These are phyloP conservation scores for Penicillium sp. DNA, from an alignment of 2,329 filamentous ascomycete species.

Conservation along the genomic window DNA sequence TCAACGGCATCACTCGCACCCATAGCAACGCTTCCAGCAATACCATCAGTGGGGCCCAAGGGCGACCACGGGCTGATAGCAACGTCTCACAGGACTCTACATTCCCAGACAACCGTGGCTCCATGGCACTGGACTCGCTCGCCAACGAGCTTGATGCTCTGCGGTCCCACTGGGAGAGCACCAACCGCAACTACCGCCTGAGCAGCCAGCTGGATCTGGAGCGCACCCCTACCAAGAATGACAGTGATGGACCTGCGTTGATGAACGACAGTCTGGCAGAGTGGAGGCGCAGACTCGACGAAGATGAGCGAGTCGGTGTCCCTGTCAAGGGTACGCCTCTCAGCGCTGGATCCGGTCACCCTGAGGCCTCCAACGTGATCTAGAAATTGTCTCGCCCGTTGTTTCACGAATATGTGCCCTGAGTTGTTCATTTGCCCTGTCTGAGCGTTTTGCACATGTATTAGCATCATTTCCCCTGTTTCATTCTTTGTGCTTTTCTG, in stretches of 20 bases:
- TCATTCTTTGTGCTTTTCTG: slow-evolving; percentile 11
- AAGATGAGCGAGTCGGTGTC: slow-evolving; percentile 48
- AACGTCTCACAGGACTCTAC: slow-evolving; percentile 46
- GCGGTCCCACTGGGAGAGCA: slow-evolving; percentile 90
- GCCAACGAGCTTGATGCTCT: slow-evolving; percentile 90
- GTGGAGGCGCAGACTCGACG: slow-evolving; percentile 77
- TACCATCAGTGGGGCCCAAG: slow-evolving; percentile 33
- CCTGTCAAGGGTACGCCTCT: slow-evolving; percentile 30
- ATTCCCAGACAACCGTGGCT: slow-evolving; percentile 59
- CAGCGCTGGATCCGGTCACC: slow-evolving; percentile 20
- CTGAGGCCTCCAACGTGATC: slow-evolving; percentile 37
- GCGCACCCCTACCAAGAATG: slow-evolving; percentile 51
- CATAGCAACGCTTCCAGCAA: slow-evolving; percentile 59
- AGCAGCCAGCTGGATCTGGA: slow-evolving; percentile 91
- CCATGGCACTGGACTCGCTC: slow-evolving; percentile 80
- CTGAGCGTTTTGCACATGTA: slow-evolving; percentile 24
- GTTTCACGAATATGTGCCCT: slow-evolving; percentile 28
- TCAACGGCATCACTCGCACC: slow-evolving; percentile 49
- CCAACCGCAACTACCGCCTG: slow-evolving; percentile 90
- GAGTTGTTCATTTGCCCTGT: slow-evolving; percentile 24
- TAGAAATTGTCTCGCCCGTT: slow-evolving; percentile 22
- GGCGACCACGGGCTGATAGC: slow-evolving; percentile 43
- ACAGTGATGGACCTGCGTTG: slow-evolving; percentile 35
- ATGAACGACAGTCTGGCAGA: slow-evolving; percentile 74
- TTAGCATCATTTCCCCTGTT: slow-evolving; percentile 3